phyloP scores from a whole-genome alignment of 2,329 filamentous ascomycete genomes.

The Aciculosporium take region DNA sequence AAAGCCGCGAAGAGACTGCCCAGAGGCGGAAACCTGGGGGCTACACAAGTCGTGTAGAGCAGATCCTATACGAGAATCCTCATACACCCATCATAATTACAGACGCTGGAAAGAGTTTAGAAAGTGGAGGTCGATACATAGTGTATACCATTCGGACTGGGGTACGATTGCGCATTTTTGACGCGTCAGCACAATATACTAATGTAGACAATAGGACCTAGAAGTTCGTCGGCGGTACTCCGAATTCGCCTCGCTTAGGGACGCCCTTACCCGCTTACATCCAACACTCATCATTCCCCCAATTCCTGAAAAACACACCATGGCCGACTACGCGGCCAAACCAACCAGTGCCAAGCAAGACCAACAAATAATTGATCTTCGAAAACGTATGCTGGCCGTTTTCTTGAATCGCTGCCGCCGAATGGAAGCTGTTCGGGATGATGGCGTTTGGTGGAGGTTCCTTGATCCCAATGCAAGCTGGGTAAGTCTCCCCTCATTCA shows the following conservation, averaged over 20 bases:
- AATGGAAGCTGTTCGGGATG: constrained; percentile 83
- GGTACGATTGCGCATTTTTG: constrained; percentile 38
- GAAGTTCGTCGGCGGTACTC: constrained; percentile 93
- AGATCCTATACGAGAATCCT: constrained; percentile 91
- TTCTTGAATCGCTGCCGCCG: constrained; percentile 86
- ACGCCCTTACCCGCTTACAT: constrained; percentile 79
- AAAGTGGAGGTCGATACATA: constrained; percentile 85
- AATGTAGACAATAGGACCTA: constrained; percentile 51
- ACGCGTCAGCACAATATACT: not conserved
- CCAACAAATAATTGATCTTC: constrained; percentile 85
- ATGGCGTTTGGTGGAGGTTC: constrained; percentile 96
- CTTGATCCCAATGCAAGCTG: constrained; percentile 97
- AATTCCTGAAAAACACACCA: constrained; percentile 96
- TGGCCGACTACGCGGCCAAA: constrained; percentile 96
- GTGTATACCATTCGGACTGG: constrained; percentile 95
- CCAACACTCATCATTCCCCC: constrained; percentile 91
- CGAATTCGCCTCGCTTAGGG: constrained; percentile 82
- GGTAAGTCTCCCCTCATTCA: constrained; percentile 39
- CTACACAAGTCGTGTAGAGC: constrained; percentile 91
- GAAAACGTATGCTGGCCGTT: constrained; percentile 92
- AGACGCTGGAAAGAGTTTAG: constrained; percentile 86
- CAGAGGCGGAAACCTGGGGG: constrained; percentile 64
- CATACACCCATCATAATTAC: constrained; percentile 82
- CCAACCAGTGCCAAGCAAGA: constrained; percentile 98
- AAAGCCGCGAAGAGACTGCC: constrained; percentile 26